Evolutionary conservation across 2,329 filamentous ascomycete species (phyloP), one percentile per base, ranked within the genome.

Genomic region (Mollisiaceae sp.): DNA sequence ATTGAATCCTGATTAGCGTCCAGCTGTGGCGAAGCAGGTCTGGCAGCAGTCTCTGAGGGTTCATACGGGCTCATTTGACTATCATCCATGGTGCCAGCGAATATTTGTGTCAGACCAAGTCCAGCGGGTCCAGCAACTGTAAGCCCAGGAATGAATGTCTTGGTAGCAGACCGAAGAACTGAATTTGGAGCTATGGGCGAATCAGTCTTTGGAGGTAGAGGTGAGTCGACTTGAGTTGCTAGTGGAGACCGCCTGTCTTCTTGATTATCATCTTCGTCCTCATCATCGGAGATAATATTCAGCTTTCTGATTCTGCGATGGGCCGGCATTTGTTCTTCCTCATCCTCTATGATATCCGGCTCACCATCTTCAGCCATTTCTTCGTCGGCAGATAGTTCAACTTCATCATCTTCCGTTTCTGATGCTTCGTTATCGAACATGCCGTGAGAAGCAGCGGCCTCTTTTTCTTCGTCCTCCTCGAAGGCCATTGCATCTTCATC

Each of bases 101-200:
- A 97, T 68, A 95, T 94, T 73, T 97, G 94, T 0, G 93, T 96
- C 54, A 97, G 83, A 11, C 92, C 91, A 50, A 97, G 79, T 2
- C 87, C 88, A 41, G 86, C 87, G 24, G 86, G 82, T 0, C 83
- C 85, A 8, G 82, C 78, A 4, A 89, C 82, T 2, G 89, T 86
- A 22, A 92, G 79, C 1, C 88, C 89, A 3, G 90, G 90, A 65
- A 92, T 90, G 71, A 90, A 90, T 0, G 81, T 85, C 78, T 91
- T 91, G 65, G 85, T 89, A 2, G 88, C 88, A 4, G 88, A 91
- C 47, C 89, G 85, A n/a, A 90, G 76, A 1, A 90, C 86, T 0
- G 89, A 91, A 18, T 82, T 86, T 3, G 89, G 89, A 14, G 80
- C 79, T 68, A 66, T 41, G 69, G 76, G 85, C 20, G 86, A 88